These are phyloP conservation scores for Podospora bellae-mahoneyi DNA, from an alignment of 495 filamentous ascomycete genomes.

Conservation along the genomic window DNA sequence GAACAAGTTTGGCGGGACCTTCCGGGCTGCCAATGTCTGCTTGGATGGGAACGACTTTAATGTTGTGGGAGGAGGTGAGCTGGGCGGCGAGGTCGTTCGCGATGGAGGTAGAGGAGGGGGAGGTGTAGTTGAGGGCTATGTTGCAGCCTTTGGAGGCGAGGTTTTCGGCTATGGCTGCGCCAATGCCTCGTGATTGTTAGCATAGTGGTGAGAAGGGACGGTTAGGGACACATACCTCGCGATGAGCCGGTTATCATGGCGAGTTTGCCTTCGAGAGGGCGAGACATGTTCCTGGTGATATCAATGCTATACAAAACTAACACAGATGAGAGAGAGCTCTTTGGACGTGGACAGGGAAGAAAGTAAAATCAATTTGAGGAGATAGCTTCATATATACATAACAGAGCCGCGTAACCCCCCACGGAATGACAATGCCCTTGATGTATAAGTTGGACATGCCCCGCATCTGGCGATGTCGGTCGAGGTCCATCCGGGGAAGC, in stretches of 20 bases:
- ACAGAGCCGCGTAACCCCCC: conserved; percentile 9
- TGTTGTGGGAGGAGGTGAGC: conserved; percentile 40
- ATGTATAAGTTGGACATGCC: conserved; percentile 6
- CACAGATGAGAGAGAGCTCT: background rate
- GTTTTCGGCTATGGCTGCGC: conserved; percentile 76
- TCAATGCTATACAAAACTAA: background rate
- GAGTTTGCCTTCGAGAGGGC: conserved; percentile 61
- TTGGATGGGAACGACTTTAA: conserved; percentile 39
- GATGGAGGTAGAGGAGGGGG: conserved; percentile 35
- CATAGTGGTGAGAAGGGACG: background rate
- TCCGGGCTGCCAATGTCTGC: conserved; percentile 44
- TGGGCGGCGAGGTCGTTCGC: conserved; percentile 35
- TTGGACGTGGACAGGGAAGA: background rate
- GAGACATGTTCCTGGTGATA: conserved; percentile 28
- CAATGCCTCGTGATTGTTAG: conserved; percentile 63
- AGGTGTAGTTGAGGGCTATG: conserved; percentile 69
- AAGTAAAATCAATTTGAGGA: background rate
- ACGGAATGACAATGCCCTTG: background rate
- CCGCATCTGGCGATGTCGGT: conserved; percentile 17
- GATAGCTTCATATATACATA: conserved; percentile 11
- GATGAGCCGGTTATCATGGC: conserved; percentile 77
- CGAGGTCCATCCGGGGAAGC: background rate
- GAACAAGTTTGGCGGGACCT: conserved; percentile 39
- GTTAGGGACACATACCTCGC: conserved; percentile 49
- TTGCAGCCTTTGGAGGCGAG: conserved; percentile 70